phyloP scores from a whole-genome alignment of 1,284 basidiomycete species.

The Puccinia horiana region DNA sequence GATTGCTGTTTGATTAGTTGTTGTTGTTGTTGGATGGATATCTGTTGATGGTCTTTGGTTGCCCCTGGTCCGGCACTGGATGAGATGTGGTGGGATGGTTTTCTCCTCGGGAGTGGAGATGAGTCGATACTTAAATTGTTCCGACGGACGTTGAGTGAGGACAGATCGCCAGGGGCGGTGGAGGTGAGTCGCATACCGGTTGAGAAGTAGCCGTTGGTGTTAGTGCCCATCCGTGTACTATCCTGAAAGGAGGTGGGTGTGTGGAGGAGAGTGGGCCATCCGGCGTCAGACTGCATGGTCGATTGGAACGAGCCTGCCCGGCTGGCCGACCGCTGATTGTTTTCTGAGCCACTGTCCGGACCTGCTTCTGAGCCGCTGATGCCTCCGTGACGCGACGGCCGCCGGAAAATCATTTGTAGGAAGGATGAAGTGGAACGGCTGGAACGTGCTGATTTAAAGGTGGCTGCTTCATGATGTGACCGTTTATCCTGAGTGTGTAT shows the following conservation, averaged over 20 bases:
- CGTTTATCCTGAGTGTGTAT: not conserved
- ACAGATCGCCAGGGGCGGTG: not conserved
- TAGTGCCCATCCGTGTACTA: not conserved
- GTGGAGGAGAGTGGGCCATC: not conserved
- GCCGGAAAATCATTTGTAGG: conserved; percentile 16
- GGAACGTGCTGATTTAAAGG: not conserved
- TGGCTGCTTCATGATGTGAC: not conserved
- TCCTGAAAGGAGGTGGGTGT: not conserved
- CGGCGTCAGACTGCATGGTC: not conserved
- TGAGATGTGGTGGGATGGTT: not conserved
- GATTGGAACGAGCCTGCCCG: not conserved
- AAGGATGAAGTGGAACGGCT: conserved; percentile 29
- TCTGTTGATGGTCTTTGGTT: not conserved
- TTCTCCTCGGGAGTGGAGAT: not conserved
- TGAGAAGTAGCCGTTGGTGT: not conserved
- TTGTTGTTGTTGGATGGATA: not conserved
- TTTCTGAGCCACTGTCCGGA: not conserved
- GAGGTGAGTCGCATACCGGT: not conserved
- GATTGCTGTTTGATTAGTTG: not conserved
- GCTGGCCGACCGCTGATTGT: not conserved
- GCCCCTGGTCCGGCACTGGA: not conserved
- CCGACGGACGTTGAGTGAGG: not conserved
- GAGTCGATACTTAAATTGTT: not conserved
- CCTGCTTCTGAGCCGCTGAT: not conserved
- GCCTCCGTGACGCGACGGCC: not conserved